phyloP scores from a whole-genome alignment of 495 filamentous ascomycete species.

The Penicillium canescens region DNA sequence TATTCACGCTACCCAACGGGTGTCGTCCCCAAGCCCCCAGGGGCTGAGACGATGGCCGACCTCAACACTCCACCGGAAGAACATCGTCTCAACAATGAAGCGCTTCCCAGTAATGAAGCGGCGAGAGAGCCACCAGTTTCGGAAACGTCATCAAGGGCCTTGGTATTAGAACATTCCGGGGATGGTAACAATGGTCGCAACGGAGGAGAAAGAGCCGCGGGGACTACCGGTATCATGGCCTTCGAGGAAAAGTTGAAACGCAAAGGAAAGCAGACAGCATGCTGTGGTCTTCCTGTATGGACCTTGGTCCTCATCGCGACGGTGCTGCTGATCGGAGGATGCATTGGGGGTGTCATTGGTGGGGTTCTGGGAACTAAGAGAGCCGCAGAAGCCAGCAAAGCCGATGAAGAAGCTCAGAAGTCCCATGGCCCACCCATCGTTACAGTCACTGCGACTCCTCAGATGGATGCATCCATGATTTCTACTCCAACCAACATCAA shows the following conservation, averaged over 20 bases:
- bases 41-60: slow-evolving; percentile 25
- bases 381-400: slow-evolving; percentile 31
- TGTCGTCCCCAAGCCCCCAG: slow-evolving; percentile 38
- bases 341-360: slow-evolving; percentile 61
- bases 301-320: slow-evolving; percentile 56
- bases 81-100: slow-evolving; percentile 15
- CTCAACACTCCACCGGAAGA: slow-evolving; percentile 23
- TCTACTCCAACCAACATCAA: slow-evolving; percentile 58
- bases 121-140: slow-evolving; percentile 36
- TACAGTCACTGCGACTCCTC: slow-evolving; percentile 54
- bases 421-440: slow-evolving; percentile 37
- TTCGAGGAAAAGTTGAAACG: slow-evolving; percentile 59
- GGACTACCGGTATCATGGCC: slow-evolving; percentile 38
- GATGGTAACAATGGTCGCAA: slow-evolving; percentile 7
- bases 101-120: slow-evolving; percentile 7
- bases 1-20: slow-evolving; percentile 80
- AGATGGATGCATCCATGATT: slow-evolving; percentile 63
- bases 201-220: slow-evolving; percentile 8
- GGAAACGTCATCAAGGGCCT: slow-evolving; percentile 45
- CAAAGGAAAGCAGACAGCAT: slow-evolving; percentile 54
- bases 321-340: slow-evolving; percentile 55
- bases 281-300: slow-evolving; percentile 72
- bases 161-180: slow-evolving; percentile 21
- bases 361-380: slow-evolving; percentile 51
- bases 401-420: slow-evolving; percentile 9